phyloP scores from a whole-genome alignment of 768 basidiomycete genomes.

The Peribolospora baueri region DNA sequence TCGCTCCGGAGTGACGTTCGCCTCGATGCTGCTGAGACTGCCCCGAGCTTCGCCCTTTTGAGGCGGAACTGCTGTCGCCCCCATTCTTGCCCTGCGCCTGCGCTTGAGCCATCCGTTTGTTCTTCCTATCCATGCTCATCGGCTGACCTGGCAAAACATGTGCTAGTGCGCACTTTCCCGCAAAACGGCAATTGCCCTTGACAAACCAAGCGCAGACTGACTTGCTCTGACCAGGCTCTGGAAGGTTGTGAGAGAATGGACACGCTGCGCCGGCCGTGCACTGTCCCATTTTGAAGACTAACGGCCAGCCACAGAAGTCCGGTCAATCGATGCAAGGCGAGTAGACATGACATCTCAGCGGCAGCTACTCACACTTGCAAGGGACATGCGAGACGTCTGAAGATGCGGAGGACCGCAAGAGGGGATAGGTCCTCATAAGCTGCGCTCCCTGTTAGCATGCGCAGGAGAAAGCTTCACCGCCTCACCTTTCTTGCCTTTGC shows the following conservation, averaged over 20 bases:
- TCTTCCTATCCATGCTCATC: slow-evolving; percentile 90
- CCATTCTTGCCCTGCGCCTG: too few relatives aligned
- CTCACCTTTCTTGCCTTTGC: too few relatives aligned
- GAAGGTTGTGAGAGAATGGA: slow-evolving; percentile 64
- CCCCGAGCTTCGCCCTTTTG: too few relatives aligned
- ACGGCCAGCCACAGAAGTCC: not conserved
- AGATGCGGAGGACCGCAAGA: too few relatives aligned
- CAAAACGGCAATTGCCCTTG: slow-evolving; percentile 74
- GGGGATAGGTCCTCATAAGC: too few relatives aligned
- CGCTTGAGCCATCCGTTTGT: slow-evolving; percentile 34
- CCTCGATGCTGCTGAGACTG: too few relatives aligned
- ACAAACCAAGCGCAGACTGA: slow-evolving; percentile 29
- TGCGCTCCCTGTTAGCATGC: too few relatives aligned
- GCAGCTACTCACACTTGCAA: slow-evolving; percentile 36
- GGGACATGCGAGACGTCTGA: slow-evolving; percentile 80
- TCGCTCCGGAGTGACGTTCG: too few relatives aligned
- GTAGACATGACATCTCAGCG: slow-evolving; percentile 43
- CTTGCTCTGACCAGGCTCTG: slow-evolving; percentile 36
- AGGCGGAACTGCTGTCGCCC: too few relatives aligned
- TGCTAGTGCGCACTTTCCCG: slow-evolving; percentile 58
- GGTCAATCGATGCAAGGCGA: not conserved
- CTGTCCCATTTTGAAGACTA: slow-evolving; percentile 26
- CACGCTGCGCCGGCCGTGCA: slow-evolving; percentile 86
- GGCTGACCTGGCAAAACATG: slow-evolving; percentile 83
- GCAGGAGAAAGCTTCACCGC: too few relatives aligned